phyloP scores from a whole-genome alignment of 1,139 yeast genomes.

The Nematodospora anomalae region DNA sequence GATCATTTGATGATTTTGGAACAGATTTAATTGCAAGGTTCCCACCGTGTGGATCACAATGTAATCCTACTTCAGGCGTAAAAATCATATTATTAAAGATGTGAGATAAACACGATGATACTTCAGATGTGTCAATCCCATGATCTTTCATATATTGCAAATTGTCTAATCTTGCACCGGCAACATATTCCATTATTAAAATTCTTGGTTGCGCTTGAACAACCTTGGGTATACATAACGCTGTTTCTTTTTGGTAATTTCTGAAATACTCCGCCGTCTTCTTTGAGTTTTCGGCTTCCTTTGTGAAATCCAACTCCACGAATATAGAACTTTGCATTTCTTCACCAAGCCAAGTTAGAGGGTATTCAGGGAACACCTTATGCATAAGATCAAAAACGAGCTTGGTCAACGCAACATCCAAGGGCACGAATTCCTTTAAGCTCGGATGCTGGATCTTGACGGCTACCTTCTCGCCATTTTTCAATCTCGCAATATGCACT shows the following conservation, averaged over 20 bases:
- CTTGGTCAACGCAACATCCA: conserved; percentile 78
- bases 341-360: conserved; percentile 90
- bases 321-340: conserved; percentile 84
- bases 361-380: conserved; percentile 87
- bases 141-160: conserved; percentile 59
- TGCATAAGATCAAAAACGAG: conserved; percentile 74
- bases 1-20: conserved; percentile 40
- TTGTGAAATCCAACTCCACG: conserved; percentile 83
- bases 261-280: conserved; percentile 68
- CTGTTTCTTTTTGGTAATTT: conserved; percentile 58
- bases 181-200: conserved; percentile 82
- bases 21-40: conserved; percentile 75
- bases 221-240: conserved; percentile 76
- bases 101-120: conserved; percentile 83
- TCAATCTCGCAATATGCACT: conserved; percentile 77
- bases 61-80: conserved; percentile 87
- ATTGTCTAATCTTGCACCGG: conserved; percentile 84
- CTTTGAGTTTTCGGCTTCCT: conserved; percentile 81
- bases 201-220: conserved; percentile 67
- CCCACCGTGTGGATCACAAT: conserved; percentile 99
- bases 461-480: conserved; percentile 75
- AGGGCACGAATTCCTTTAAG: conserved; percentile 81
- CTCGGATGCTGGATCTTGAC: conserved; percentile 95
- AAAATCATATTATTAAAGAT: conserved; percentile 94
- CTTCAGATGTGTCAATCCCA: conserved; percentile 71